Percentiles rank a stretch among this genome's conserved stretches.
These are phyloP conservation scores for Termitomyces sp. DNA, from an alignment of 768 basidiomycete genomes.

Conservation along the genomic window DNA sequence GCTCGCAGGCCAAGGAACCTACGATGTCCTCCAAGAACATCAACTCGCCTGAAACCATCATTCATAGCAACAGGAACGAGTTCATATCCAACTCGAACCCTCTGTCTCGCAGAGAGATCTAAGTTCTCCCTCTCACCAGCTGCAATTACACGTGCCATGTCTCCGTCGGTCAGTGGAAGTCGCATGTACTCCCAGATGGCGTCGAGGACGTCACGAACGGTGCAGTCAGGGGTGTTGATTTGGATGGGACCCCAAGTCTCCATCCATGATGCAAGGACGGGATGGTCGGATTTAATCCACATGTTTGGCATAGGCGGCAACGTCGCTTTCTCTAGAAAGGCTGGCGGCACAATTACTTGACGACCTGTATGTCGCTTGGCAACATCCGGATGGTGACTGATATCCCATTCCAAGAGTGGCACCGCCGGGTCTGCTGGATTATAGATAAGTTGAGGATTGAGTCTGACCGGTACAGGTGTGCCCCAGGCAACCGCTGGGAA, in stretches of 20 bases:
- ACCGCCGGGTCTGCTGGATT: constrained; percentile 31
- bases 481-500: constrained; percentile 15
- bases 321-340: constrained; percentile 27
- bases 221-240: constrained; percentile 29
- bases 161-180: constrained; percentile 29
- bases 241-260: constrained; percentile 46
- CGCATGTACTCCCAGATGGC: constrained; percentile 47
- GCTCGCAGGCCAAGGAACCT: constrained; percentile 40
- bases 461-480: constrained; percentile 15
- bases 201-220: constrained; percentile 40
- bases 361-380: constrained; percentile 28
- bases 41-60: constrained; percentile 41
- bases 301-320: constrained; percentile 24
- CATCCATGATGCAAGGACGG: constrained; percentile 35
- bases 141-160: constrained; percentile 20
- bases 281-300: constrained; percentile 33
- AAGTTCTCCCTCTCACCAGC: constrained; percentile 11
- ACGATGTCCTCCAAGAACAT: constrained; percentile 41
- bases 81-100: constrained; percentile 33
- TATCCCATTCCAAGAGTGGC: constrained; percentile 36
- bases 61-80: constrained; percentile 31
- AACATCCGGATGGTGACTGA: constrained; percentile 30
- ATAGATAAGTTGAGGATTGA: constrained; percentile 27
- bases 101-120: constrained; percentile 21
- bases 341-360: constrained; percentile 19